These are phyloP conservation scores for Malassezia obtusa DNA, from an alignment of 1,284 basidiomycete genomes.

Conservation along the genomic window DNA sequence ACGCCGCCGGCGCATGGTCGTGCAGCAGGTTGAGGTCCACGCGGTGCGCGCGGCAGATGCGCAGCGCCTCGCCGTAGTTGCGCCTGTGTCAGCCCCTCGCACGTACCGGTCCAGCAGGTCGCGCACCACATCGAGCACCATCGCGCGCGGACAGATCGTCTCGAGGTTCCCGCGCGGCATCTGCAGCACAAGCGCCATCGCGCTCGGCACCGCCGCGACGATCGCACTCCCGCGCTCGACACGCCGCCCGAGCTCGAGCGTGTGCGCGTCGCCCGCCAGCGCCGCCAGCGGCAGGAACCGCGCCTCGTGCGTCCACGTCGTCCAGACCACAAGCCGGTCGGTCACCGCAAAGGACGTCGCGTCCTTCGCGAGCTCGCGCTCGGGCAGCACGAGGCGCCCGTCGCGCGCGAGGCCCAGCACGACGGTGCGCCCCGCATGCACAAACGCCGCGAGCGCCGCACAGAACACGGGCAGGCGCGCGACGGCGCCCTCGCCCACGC, in stretches of 20 bases:
- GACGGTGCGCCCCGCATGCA: conserved; percentile 10
- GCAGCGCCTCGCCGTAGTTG: conserved; percentile 72
- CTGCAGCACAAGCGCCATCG: conserved; percentile 72
- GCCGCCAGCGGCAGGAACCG: conserved; percentile 55
- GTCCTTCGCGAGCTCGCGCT: conserved; percentile 54
- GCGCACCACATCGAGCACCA: conserved; percentile 62
- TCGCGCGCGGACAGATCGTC: conserved; percentile 80
- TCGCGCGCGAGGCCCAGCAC: conserved; percentile 58
- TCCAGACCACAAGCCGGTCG: conserved; percentile 73
- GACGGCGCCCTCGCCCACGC: neutral
- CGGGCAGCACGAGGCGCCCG: conserved; percentile 51
- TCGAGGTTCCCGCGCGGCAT: conserved; percentile 97
- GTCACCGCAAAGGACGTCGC: conserved; percentile 73
- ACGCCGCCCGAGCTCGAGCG: conserved; percentile 28
- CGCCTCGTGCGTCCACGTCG: conserved; percentile 71
- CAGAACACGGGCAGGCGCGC: conserved; percentile 5
- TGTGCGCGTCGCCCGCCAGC: conserved; percentile 11
- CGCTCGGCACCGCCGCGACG: conserved; percentile 42
- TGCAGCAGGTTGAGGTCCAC: conserved; percentile 82
- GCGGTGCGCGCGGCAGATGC: conserved; percentile 82
- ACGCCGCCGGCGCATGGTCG: conserved; percentile 63
- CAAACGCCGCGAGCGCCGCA: conserved; percentile 19
- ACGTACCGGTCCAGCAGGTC: conserved; percentile 24
- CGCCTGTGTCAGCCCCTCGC: neutral
- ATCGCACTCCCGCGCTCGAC: conserved; percentile 44